Evolutionary conservation across 2,329 filamentous ascomycete species (phyloP), one percentile per base, ranked within the genome.

Genomic region (Calonectria pseudoturangicola): DNA sequence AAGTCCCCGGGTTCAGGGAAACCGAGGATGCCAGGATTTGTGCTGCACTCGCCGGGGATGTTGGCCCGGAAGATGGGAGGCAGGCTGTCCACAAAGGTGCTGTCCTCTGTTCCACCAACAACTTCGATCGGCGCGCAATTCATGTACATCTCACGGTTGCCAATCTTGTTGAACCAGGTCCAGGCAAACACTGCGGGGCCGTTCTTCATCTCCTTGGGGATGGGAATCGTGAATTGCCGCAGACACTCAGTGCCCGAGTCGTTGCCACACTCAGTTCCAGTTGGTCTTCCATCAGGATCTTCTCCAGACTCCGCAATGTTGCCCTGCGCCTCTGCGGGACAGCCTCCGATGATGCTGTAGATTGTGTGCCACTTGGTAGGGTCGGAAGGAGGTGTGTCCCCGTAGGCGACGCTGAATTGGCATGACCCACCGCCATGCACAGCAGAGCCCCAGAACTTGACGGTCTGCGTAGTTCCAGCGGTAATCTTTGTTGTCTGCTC

Each of bases 71-170:
- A 80, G 9, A 79, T 50, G 12, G 71, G 39, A 18, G 79, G 79
- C 0, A 80, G 72, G 5, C 39, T 60, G 7, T 80, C 73, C 0
- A 75, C 70, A 25, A 77, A 80, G 0, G 60, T 25, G 8, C 65
- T 72, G 45, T 80, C 83, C 60, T 75, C 78, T 45, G 81, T 80
- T 33, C 84, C 83, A 15, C 83, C 83, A 45, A 82, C 83, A 77
- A 95, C 91, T 70, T 89, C 90, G 76, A 96, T 89, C 54, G 90
- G 87, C 1, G 94, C 93, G 80, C 94, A 97, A 84, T 94, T 94
- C 93, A 95, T 95, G 88, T 97, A 97, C 90, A 94, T 94, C 82
- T 96, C 94, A 36, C 94, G 89, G 84, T 95, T 95, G 18, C 94
- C 94, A 43, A 93, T 84, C 76, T 92, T 87, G 87, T 95, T 95